Base-by-base conservation (phyloP, 129 eudicot species). In the Chrysanthemum lavandulifolium region DNA sequence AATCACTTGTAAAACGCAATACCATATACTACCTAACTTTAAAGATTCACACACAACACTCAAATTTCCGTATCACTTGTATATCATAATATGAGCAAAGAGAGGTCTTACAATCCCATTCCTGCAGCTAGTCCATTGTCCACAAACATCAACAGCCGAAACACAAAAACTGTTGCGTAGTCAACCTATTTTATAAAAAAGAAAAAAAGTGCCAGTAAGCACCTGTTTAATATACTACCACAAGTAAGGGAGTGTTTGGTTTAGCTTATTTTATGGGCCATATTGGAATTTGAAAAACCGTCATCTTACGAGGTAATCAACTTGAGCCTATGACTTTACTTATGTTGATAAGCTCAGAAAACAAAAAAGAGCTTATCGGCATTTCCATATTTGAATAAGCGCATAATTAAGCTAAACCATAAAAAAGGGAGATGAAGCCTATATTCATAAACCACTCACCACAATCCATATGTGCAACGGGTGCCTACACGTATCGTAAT, bases 401-500 rank as follows among this genome's bases (percentile, higher is more conserved):
- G 58, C 48, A 62, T 15, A 33, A 69, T 58, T 13, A 6, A 8
- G 45, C 11, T 6, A 51, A 19, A 40, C 56, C 5, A 58, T 11
- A 36, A n/a, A 77, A 10, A 15, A 58, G 21, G 57, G 7, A 50
- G 14, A 48, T 52, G 16, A 21, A 73, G 15, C 40, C 33, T 50
- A 15, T 21, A 45, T 53, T 53, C 23, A 54, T 48, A 16, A 27
- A 62, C 27, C 47, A 82, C 92, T 49, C 65, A 91, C 97, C 97
- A 91, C 97, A 15, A 82, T 91, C 97, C 97, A 91, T 75, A 86
- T 86, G 83, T 91, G 96, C 90, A 91, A 74, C 4, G 96, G 97
- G 55, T 88, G 73, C n/a, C 67, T 75, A 76, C 97, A 91, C 11
- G 69, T 79, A 82, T 82, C 84, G 80, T 91, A 91, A 52, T 81